Evolutionary conservation across 2,329 filamentous ascomycete genomes (phyloP).

Genomic region (Clonostachys sp.): DNA sequence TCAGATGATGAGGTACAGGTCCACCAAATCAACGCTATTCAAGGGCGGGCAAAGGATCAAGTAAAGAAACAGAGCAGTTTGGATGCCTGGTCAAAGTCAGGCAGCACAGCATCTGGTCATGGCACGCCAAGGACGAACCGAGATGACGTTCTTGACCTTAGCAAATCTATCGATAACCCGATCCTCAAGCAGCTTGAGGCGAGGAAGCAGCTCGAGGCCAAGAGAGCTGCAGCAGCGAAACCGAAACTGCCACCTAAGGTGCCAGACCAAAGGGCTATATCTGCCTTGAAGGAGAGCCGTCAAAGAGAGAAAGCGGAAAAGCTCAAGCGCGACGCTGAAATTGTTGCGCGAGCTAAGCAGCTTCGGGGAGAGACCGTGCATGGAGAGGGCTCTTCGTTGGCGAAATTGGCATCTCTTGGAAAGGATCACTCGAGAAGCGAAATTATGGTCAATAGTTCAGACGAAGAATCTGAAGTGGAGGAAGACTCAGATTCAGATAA

Average conservation of each 20-base stretch:
- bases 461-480: conserved; percentile 67
- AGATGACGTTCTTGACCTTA: conserved; percentile 41
- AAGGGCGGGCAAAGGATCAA: conserved; percentile 20
- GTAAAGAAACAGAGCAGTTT: conserved; percentile 54
- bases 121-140: conserved; percentile 24
- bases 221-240: conserved; percentile 14
- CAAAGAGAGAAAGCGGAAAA: conserved; percentile 72
- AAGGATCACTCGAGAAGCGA: conserved; percentile 81
- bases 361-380: conserved; percentile 29
- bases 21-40: conserved; percentile 27
- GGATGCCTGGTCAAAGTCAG: conserved; percentile 58
- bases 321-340: conserved; percentile 66
- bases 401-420: conserved; percentile 65
- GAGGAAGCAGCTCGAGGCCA: conserved; percentile 21
- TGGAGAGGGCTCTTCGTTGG: conserved; percentile 75
- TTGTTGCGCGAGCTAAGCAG: conserved; percentile 62
- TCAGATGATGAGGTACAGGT: conserved; percentile 51
- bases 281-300: conserved; percentile 63
- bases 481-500: conserved; percentile 39
- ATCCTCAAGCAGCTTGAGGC: conserved; percentile 41
- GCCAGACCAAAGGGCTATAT: conserved; percentile 29
- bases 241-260: conserved; percentile 19
- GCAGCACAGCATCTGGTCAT: conserved; percentile 6
- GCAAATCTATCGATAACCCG: conserved; percentile 40
- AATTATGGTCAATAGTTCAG: conserved; percentile 85